Base-by-base conservation (phyloP, 2,329 filamentous ascomycete species). In the Colletotrichum navitas region DNA sequence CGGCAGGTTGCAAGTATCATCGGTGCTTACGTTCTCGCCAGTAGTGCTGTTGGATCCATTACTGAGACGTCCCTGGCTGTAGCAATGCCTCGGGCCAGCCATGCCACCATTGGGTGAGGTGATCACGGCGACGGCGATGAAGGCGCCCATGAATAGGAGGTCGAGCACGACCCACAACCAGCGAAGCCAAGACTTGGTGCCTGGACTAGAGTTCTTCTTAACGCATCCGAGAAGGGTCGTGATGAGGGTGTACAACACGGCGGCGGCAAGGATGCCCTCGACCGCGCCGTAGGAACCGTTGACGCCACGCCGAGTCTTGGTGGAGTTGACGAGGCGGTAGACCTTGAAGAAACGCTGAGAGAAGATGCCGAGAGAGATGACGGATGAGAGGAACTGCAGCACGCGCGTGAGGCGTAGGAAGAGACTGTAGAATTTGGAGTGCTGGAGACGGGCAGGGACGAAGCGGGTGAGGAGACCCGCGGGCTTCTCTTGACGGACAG, bases 181-280 rank as follows among this genome's bases (percentile, higher is more conserved):
- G 51, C 81, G 79, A 8, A 84, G 74, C 66, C 74, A 74, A 11
- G 77, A 79, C 29, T 77, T 75, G 29, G 76, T 79, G n/a, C 76
- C 76, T 2, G 54, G 43, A 32, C 43, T 52, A 24, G 29, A 51
- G 36, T 72, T 77, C 66, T 79, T 79, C 70, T 83, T 76, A 67
- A 78, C 72, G 74, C 80, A 79, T 2, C 73, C 75, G 24, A 84
- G 62, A 6, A 82, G 55, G 66, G 78, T 81, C 54, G 78, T 76
- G 70, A 82, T 74, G 58, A 85, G 74, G 0, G 81, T 84, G 77
- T 85, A 85, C 8, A 82, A 73, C 16, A 83, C 80, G 5, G 83
- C 83, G 6, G 83, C 83, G 12, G 82, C 80, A 29, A 85, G 80
- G 58, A 85, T 85, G 64, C 82, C 83, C 74, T 84, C 82, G 47